These are phyloP conservation scores for Penicillium hordei DNA, from an alignment of 2,329 filamentous ascomycete species.

Conservation along the genomic window DNA sequence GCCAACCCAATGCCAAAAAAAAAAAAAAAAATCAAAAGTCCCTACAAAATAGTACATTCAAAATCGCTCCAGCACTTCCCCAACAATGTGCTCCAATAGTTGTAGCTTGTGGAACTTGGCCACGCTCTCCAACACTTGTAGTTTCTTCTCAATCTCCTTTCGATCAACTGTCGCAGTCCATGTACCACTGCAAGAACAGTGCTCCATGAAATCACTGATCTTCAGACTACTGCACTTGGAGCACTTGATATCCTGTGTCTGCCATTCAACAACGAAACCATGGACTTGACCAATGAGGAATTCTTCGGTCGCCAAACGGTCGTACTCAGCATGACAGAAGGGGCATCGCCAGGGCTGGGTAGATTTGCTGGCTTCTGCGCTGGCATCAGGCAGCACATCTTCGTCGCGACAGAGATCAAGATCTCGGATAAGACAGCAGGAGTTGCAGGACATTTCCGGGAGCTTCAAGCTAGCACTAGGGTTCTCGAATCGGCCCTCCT, in stretches of 20 bases:
- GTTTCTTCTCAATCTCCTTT: slow-evolving; percentile 62
- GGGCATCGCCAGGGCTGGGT: slow-evolving; percentile 68
- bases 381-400: slow-evolving; percentile 64
- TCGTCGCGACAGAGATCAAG: slow-evolving; percentile 91
- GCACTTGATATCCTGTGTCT: slow-evolving; percentile 87
- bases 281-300: slow-evolving; percentile 74
- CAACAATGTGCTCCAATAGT: slow-evolving; percentile 76
- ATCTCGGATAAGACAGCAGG: slow-evolving; percentile 85
- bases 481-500: slow-evolving; percentile 83
- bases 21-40: not conserved
- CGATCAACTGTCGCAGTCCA: slow-evolving; percentile 74
- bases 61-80: slow-evolving; percentile 54
- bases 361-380: slow-evolving; percentile 30
- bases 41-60: not conserved
- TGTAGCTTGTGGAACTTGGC: slow-evolving; percentile 75
- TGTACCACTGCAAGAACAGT: slow-evolving; percentile 86
- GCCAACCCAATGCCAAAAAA: not conserved
- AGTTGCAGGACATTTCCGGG: slow-evolving; percentile 76
- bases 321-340: slow-evolving; percentile 73
- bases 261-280: slow-evolving; percentile 73
- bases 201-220: slow-evolving; percentile 93
- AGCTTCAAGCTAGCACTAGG: slow-evolving; percentile 74
- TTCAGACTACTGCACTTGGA: slow-evolving; percentile 65
- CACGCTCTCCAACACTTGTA: slow-evolving; percentile 72
- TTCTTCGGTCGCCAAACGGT: slow-evolving; percentile 82